Conservation (phyloP, 2,329 filamentous ascomycete species). For the Raffaelea albimanens region DNA sequence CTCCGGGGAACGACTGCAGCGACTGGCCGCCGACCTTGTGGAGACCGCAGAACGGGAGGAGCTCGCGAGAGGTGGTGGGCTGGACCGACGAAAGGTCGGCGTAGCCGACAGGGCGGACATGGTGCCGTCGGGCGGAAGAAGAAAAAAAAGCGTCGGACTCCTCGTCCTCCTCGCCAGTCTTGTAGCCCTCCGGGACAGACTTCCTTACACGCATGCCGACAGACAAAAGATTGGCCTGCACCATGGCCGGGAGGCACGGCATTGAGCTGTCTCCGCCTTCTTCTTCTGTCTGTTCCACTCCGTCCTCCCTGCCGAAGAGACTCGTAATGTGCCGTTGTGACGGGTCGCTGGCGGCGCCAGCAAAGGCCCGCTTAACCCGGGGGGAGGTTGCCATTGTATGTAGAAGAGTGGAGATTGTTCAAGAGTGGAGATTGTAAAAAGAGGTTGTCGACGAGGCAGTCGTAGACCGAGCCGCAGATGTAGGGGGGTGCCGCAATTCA, state of each 20-base stretch:
- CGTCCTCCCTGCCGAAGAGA: conserved; percentile 38
- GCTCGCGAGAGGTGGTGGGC: too few relatives aligned
- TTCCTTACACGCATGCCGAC: conserved; percentile 95
- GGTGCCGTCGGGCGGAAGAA: not conserved
- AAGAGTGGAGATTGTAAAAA: too few relatives aligned
- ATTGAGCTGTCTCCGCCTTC: conserved; percentile 10
- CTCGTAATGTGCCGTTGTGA: conserved; percentile 54
- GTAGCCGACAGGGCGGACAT: too few relatives aligned
- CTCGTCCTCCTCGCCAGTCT: conserved; percentile 53
- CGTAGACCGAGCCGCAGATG: too few relatives aligned
- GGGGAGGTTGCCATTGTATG: too few relatives aligned
- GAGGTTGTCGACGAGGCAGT: too few relatives aligned
- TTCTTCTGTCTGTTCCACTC: not conserved
- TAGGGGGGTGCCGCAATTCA: too few relatives aligned
- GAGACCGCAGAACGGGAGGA: conserved; percentile 73
- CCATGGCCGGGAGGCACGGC: conserved; percentile 48
- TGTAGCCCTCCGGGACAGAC: conserved; percentile 87
- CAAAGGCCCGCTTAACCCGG: conserved; percentile 52
- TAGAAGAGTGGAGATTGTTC: too few relatives aligned
- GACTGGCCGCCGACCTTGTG: conserved; percentile 63
- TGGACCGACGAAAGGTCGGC: too few relatives aligned
- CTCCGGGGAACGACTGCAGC: conserved; percentile 35
- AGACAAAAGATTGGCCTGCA: conserved; percentile 76
- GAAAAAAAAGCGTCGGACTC: too few relatives aligned
- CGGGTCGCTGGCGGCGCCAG: conserved; percentile 47